Conservation (phyloP, 345 rosid genomes). For the Acer saccharum region DNA sequence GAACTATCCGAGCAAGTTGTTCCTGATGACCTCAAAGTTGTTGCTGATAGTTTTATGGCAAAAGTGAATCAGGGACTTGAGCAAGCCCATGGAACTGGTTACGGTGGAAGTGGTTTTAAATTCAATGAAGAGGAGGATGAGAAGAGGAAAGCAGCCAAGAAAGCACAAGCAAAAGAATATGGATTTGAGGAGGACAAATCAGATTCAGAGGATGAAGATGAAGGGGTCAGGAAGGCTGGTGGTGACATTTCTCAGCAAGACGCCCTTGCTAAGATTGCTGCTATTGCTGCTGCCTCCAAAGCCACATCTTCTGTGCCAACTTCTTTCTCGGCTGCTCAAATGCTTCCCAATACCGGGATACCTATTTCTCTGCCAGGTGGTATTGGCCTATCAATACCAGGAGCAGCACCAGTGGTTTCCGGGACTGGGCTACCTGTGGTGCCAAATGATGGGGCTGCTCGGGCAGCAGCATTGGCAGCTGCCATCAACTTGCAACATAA, state of each 20-base stretch:
- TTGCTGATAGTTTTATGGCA: slow-evolving; percentile 87
- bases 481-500: slow-evolving; percentile 87
- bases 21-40: slow-evolving; percentile 82
- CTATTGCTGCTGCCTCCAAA: slow-evolving; percentile 70
- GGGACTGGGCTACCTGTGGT: slow-evolving; percentile 42
- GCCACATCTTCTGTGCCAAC: slow-evolving; percentile 36
- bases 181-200: slow-evolving; percentile 97
- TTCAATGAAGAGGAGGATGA: slow-evolving; percentile 98
- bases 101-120: slow-evolving; percentile 98
- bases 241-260: slow-evolving; percentile 81
- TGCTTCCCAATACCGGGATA: slow-evolving; percentile 49
- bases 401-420: slow-evolving; percentile 37
- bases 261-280: slow-evolving; percentile 68
- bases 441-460: slow-evolving; percentile 71
- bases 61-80: slow-evolving; percentile 94
- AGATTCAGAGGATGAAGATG: slow-evolving; percentile 95
- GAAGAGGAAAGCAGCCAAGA: slow-evolving; percentile 90
- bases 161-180: slow-evolving; percentile 94
- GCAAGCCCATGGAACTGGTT: slow-evolving; percentile 97
- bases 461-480: slow-evolving; percentile 91
- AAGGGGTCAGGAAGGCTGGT: slow-evolving; percentile 86
- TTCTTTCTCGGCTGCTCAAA: slow-evolving; percentile 38
- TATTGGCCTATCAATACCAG: slow-evolving; percentile 39
- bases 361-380: slow-evolving; percentile 44
- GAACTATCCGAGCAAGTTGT: slow-evolving; percentile 96